Evolutionary conservation across 2,329 filamentous ascomycete species (phyloP), one percentile per base, ranked within the genome.

Genomic region (Aureobasidium pullulans): DNA sequence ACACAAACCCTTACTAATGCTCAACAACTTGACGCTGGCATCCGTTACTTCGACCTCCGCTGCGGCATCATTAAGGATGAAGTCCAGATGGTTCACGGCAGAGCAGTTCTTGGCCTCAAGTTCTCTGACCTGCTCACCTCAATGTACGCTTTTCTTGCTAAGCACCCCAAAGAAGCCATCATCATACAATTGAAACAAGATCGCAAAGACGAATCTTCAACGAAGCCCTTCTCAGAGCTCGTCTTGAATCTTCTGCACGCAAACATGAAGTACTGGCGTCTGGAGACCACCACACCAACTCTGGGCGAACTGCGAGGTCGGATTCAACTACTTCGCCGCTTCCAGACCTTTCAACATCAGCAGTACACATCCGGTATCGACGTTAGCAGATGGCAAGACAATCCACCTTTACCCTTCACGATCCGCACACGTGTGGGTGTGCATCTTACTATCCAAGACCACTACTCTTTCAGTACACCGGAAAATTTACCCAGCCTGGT

Each of bases 401-500:
- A 73, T 48, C 69, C 69, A n/a, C 59, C 48, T 13, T 42, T 37
- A 9, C 70, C 71, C 2, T 73, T 73, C 62, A 71, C 67, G 4
- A 71, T 79, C 49, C 63, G 67, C 42, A 77, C 75, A 4, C 66
- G 70, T 15, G 68, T 70, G 16, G 65, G 67, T 29, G 69, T 74
- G 4, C 68, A 69, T 19, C 65, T 78, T 44, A 75, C 73, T 9
- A 69, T 79, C 7, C 77, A 79, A 68, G 77, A 79, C 66, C 77
- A 79, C 67, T 79, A 77, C 72, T 72, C 71, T 62, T 77, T 73
- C 63, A 66, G 71, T 0, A 63, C 72, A 29, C 69, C 73, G 7
- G 69, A 73, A 23, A 62, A 71, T 6, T 69, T 79, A 15, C 66
- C 71, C 1, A 65, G 69, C 2, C 66, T 78, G n/a, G 68, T 79